phyloP scores from a whole-genome alignment of 352 stramenopile species.

The Pythium brachiatum region DNA sequence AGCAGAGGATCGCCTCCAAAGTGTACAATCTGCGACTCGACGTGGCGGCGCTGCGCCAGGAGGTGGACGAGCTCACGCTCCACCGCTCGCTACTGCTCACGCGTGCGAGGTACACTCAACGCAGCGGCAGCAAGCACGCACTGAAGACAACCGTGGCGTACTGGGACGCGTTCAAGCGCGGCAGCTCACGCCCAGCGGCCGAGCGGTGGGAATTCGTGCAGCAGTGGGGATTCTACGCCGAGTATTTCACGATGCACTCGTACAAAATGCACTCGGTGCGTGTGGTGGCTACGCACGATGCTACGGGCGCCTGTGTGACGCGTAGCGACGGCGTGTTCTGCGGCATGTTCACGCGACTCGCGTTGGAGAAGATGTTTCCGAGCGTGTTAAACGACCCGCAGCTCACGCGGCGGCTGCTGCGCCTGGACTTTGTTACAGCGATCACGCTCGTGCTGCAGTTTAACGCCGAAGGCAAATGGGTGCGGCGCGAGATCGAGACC shows the following conservation, averaged over 20 bases:
- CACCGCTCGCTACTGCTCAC: conserved; percentile 6
- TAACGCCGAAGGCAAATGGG: not conserved
- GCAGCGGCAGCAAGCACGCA: not conserved
- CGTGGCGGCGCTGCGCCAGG: not conserved
- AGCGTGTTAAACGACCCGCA: not conserved
- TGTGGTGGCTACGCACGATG: not conserved
- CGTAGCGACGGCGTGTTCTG: not conserved
- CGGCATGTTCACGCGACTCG: not conserved
- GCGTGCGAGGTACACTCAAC: not conserved
- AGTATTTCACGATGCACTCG: conserved; percentile 15
- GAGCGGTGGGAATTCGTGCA: conserved; percentile 13
- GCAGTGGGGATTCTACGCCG: conserved; percentile 22
- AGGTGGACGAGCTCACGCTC: not conserved
- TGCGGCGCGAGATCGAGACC: not conserved
- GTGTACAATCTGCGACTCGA: not conserved
- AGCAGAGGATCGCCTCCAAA: not conserved
- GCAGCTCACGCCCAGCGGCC: not conserved
- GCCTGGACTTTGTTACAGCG: not conserved
- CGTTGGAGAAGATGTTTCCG: conserved; percentile 10
- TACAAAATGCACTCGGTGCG: conserved; percentile 3
- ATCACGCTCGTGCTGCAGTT: not conserved
- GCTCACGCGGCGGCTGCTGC: not conserved
- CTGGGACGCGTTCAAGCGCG: not conserved
- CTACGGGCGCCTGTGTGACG: conserved; percentile 7
- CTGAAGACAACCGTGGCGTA: not conserved